Evolutionary conservation across 2,329 filamentous ascomycete species (phyloP), one percentile per base, ranked within the genome.

Genomic region (Cercospora sp.): DNA sequence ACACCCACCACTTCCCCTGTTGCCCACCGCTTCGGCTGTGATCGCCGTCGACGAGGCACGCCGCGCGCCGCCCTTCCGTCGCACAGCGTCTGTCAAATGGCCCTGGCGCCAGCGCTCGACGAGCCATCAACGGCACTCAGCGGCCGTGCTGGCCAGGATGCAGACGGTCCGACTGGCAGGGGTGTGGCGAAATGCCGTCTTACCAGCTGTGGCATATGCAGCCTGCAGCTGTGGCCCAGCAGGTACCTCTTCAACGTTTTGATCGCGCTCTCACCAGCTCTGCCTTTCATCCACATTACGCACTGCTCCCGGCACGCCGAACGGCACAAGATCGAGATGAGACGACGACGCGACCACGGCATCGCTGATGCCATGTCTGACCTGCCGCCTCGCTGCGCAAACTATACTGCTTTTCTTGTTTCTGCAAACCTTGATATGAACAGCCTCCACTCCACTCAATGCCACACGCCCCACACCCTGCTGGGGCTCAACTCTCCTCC

Each of bases 171-270:
- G 59, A 61, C 36, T 42, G 59, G 26, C 59, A 48, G 59, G 59
- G 36, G 59, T 42, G 30, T 61, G 33, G 31, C 59, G 33, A 33
- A 57, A 57, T 57, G 51, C 53, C 26, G 48, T 53, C 30, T 59
- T 59, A 33, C 55, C 23, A 23, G 20, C 55, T 28, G 59, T 61
- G 59, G 53, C 53, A 61, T 36, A 48, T 61, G 59, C 59, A 48
- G 59, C 23, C 23, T 61, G 59, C 59, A 61, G 59, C 59, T 61
- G 59, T 61, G 59, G 59, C 59, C 59, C 59, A 61, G 59, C 59
- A 61, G 59, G 36, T 61, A 61, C 59, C 59, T 61, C 42, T 61
- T 61, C 59, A 61, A 61, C 59, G 59, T 36, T 61, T 61, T 45
- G 28, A 53, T 53, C 48, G 48, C 48, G 16, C 58, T 39, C 58